Evolutionary conservation across 371 early-diverging fungal genomes (phyloP).

Genomic region (Mortierella sp.): DNA sequence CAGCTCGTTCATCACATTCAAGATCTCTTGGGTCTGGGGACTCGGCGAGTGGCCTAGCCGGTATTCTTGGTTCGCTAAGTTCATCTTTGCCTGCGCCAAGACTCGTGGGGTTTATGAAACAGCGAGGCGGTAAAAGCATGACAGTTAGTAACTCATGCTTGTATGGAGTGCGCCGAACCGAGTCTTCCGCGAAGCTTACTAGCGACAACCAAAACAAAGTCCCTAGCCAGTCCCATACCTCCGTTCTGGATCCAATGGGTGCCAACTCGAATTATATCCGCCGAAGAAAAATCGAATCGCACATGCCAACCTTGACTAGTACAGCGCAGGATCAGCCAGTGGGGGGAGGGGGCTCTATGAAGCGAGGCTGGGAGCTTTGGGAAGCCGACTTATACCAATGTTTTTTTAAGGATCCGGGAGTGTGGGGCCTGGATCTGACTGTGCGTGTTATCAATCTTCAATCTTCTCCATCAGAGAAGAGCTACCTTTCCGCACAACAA

Average conservation of each 20-base stretch:
- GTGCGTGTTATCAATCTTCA: constrained; percentile 47
- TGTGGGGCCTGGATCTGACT: constrained; percentile 43
- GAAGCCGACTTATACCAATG: constrained; percentile 56
- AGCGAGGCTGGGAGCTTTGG: constrained; percentile 56
- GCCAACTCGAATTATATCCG: constrained; percentile 3
- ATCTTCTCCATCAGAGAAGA: not conserved
- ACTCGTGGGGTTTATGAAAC: constrained; percentile 53
- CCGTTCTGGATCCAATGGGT: constrained; percentile 20
- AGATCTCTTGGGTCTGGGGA: not conserved
- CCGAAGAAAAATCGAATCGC: constrained; percentile 33
- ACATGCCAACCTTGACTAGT: not conserved
- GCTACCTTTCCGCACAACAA: not conserved
- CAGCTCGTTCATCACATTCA: not conserved
- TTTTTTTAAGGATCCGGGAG: constrained; percentile 48
- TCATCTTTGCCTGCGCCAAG: constrained; percentile 50
- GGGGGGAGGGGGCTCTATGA: constrained; percentile 5
- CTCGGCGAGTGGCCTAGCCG: not conserved
- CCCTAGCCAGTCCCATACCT: constrained; percentile 27
- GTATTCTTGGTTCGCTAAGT: constrained; percentile 18
- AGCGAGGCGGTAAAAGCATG: constrained; percentile 50
- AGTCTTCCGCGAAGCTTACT: constrained; percentile 9
- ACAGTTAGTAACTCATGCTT: constrained; percentile 40
- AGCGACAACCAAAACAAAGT: not conserved
- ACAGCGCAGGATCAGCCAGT: not conserved
- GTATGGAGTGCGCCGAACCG: constrained; percentile 48